Percentiles rank a stretch among this genome's conserved stretches.
These are phyloP conservation scores for Geotrichum phurueaensis DNA, from an alignment of 1,139 yeast species.

Conservation along the genomic window DNA sequence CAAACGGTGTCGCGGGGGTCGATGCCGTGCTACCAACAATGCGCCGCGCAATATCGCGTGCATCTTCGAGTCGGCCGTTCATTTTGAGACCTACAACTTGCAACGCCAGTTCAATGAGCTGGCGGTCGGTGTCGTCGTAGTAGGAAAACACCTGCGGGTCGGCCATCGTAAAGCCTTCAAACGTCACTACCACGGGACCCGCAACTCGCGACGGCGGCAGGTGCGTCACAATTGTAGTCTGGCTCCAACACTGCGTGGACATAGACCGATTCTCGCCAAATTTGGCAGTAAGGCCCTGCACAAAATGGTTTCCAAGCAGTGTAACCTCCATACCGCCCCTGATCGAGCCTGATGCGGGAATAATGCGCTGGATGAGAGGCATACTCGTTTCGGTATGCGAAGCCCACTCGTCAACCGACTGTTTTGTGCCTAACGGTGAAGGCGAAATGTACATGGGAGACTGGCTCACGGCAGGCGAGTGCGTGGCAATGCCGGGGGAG, in stretches of 20 bases:
- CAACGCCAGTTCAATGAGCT: conserved; percentile 78
- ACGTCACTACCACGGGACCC: conserved; percentile 82
- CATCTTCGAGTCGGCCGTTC: conserved; percentile 89
- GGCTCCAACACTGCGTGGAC: conserved; percentile 91
- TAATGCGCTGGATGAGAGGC: conserved; percentile 70
- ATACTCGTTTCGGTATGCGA: conserved; percentile 25
- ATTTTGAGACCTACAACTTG: conserved; percentile 88
- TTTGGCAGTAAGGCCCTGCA: conserved; percentile 70
- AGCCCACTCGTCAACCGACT: conserved; percentile 16
- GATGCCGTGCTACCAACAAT: conserved; percentile 43
- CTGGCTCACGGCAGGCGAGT: conserved; percentile 1
- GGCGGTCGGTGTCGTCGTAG: conserved; percentile 84
- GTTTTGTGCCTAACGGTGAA: conserved; percentile 3
- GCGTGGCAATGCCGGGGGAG: conserved; percentile 1
- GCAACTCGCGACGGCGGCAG: conserved; percentile 81
- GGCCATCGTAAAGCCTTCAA: conserved; percentile 40
- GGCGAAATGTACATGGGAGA: conserved; percentile 7
- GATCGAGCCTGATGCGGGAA: conserved; percentile 89
- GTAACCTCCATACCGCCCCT: conserved; percentile 94
- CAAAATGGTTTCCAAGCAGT: conserved; percentile 72
- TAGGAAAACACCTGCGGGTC: conserved; percentile 67
- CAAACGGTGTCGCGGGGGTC: conserved; percentile 3
- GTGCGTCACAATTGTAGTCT: conserved; percentile 79
- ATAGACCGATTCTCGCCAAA: conserved; percentile 78
- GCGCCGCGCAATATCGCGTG: conserved; percentile 76